Evolutionary conservation across 352 stramenopile species (phyloP), one percentile per base, ranked within the genome.

Genomic region (Phytophthora colocasiae): DNA sequence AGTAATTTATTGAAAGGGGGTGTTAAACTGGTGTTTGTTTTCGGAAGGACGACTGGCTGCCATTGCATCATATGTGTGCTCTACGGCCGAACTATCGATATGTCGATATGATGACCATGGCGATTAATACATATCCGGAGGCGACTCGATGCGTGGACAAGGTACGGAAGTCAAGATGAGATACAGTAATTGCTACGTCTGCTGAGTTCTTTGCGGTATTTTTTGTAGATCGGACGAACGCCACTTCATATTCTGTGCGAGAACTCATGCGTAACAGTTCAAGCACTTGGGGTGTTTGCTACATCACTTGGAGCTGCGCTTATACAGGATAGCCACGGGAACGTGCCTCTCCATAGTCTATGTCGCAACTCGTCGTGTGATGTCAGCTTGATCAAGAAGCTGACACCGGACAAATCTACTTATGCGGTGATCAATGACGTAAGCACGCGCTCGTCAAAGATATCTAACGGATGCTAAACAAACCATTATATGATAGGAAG

Each of bases 51-150:
- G 79, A 73, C 12, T 73, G 63, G 11, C 12, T 88, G 24, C 71
- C 80, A 17, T 63, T 92, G 48, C 84, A 91, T 58, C 62, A 84
- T 2, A 63, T 89, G 38, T 92, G 84, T 17, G 59, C 55, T 0
- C 67, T 85, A 41, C 58, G 70, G 2, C 73, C 79, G 1, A 84
- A 81, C 57, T 83, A 81, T n/a, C 71, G 77, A 27, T 89, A 80
- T 27, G 59, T 84, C 14, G 78, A 90, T 43, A 39, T 88, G 10
- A 75, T 92, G n/a, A 78, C 69, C 9, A 77, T 79, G 58, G 79
- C 85, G 69, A 59, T 83, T 2, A 73, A 72, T 15, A 70, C 62
- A 10, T 78, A 77, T 22, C 58, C 63, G 14, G 73, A 82, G 39
- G 81, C 66, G 11, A 61, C 54, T 7, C 69, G 58, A 0, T 72